Evolutionary conservation across 306 rosid species (phyloP).

Genomic region (Glycine soja): DNA sequence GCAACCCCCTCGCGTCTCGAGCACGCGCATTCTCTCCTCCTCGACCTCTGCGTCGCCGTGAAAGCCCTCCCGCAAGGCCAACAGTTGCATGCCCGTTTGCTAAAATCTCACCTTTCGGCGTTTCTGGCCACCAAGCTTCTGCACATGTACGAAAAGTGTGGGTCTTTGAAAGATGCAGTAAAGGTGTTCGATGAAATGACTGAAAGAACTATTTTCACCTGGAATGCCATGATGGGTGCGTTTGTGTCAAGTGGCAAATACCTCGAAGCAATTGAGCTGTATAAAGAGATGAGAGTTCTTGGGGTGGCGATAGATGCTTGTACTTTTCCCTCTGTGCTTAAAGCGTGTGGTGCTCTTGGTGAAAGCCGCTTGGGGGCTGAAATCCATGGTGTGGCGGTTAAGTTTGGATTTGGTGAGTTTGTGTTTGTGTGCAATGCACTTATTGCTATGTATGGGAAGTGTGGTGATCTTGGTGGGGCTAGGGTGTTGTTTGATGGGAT

Average conservation of each 20-base stretch:
- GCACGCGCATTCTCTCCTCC: slow-evolving; percentile 61
- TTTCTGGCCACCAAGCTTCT: slow-evolving; percentile 69
- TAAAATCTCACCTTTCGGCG: slow-evolving; percentile 55
- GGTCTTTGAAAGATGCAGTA: slow-evolving; percentile 54
- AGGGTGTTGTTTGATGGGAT: slow-evolving; percentile 60
- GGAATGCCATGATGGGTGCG: slow-evolving; percentile 85
- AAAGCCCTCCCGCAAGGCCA: slow-evolving; percentile 63
- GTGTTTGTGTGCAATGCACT: slow-evolving; percentile 70
- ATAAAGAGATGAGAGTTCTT: slow-evolving; percentile 59
- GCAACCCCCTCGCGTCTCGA: slow-evolving; percentile 44
- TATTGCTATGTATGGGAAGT: slow-evolving; percentile 74
- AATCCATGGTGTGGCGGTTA: slow-evolving; percentile 74
- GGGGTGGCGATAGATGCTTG: slow-evolving; percentile 61
- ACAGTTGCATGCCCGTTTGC: slow-evolving; percentile 70
- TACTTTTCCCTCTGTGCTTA: slow-evolving; percentile 66
- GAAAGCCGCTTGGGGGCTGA: slow-evolving; percentile 54
- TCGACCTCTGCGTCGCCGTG: slow-evolving; percentile 63
- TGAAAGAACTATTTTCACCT: slow-evolving; percentile 65
- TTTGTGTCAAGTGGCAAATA: slow-evolving; percentile 62
- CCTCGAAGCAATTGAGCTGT: slow-evolving; percentile 58
- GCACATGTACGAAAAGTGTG: slow-evolving; percentile 70
- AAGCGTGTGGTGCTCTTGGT: slow-evolving; percentile 60
- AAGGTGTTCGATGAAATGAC: slow-evolving; percentile 68
- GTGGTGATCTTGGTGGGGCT: slow-evolving; percentile 59
- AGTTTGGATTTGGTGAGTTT: slow-evolving; percentile 57